phyloP scores from a whole-genome alignment of 2,329 filamentous ascomycete species.

The Diplodia mutila region DNA sequence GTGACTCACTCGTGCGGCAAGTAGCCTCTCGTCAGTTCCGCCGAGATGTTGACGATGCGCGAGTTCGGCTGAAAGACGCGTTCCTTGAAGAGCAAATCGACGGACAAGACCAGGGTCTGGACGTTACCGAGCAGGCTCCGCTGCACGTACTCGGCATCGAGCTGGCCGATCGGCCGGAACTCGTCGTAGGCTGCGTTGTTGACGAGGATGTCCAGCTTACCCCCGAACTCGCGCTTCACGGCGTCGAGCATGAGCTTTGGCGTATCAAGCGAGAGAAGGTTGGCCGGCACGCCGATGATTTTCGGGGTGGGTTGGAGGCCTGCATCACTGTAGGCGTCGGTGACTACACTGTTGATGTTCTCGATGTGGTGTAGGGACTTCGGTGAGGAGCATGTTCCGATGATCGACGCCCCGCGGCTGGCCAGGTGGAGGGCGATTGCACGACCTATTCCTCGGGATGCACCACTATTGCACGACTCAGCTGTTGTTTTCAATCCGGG shows the following conservation, averaged over 20 bases:
- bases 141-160: slow-evolving; percentile 29
- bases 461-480: slow-evolving; percentile 29
- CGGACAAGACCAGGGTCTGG: slow-evolving; percentile 31
- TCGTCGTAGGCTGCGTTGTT: slow-evolving; percentile 31
- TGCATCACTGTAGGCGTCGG: slow-evolving; percentile 27
- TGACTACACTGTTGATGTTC: slow-evolving; percentile 28
- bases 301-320: slow-evolving; percentile 23
- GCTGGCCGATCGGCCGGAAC: slow-evolving; percentile 27
- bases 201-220: slow-evolving; percentile 35
- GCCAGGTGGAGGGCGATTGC: slow-evolving; percentile 37
- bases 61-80: slow-evolving; percentile 29
- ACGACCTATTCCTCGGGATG: slow-evolving; percentile 37
- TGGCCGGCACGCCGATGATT: slow-evolving; percentile 32
- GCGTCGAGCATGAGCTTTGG: slow-evolving; percentile 27
- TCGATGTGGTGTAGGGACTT: slow-evolving; percentile 35
- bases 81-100: slow-evolving; percentile 33
- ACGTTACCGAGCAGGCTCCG: slow-evolving; percentile 31
- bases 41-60: slow-evolving; percentile 34
- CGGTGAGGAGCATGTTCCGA: slow-evolving; percentile 37
- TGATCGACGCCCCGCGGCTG: slow-evolving; percentile 36
- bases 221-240: slow-evolving; percentile 29
- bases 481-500: not conserved
- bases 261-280: slow-evolving; percentile 32
- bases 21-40: slow-evolving; percentile 27
- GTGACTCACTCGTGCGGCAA: slow-evolving; percentile 27